Percentiles rank a stretch among this genome's conserved stretches.
phyloP scores from a whole-genome alignment of 257 asterid species.

The Penstemon newberryi region DNA sequence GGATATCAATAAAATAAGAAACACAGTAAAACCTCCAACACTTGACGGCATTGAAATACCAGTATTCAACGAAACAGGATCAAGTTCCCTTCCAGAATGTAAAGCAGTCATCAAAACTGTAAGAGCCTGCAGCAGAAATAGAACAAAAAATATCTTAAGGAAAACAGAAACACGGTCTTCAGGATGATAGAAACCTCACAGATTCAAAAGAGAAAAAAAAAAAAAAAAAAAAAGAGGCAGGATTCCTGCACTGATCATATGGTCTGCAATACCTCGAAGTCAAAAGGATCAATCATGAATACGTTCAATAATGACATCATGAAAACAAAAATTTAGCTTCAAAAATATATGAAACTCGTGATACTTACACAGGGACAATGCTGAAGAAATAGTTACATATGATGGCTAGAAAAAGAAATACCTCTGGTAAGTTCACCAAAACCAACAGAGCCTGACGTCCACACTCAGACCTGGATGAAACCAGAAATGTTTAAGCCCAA shows the following conservation, averaged over 20 bases:
- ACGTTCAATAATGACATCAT: slow-evolving; percentile 9
- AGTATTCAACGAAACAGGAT: slow-evolving; percentile 54
- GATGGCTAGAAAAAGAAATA: slow-evolving; percentile 31
- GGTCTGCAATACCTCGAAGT: slow-evolving; percentile 13
- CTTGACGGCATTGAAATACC: slow-evolving; percentile 43
- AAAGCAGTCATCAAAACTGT: slow-evolving; percentile 70
- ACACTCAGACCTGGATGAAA: slow-evolving; percentile 75
- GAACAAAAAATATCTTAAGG: slow-evolving; percentile 19
- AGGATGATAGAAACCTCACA: slow-evolving; percentile 3
- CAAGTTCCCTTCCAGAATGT: slow-evolving; percentile 74
- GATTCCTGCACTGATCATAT: slow-evolving; percentile 25
- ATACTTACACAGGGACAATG: slow-evolving; percentile 17
- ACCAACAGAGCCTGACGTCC: slow-evolving; percentile 93
- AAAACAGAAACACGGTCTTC: not conserved
- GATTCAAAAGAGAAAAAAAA: not conserved
- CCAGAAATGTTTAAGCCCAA: slow-evolving; percentile 29
- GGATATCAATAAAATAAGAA: slow-evolving; percentile 8
- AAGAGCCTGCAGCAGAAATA: slow-evolving; percentile 62
- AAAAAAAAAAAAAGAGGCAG: not conserved
- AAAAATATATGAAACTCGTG: slow-evolving; percentile 7
- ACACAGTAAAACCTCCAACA: slow-evolving; percentile 24
- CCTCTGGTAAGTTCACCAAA: slow-evolving; percentile 93
- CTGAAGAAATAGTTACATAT: slow-evolving; percentile 17
- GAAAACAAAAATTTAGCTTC: slow-evolving; percentile 1
- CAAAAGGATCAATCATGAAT: slow-evolving; percentile 20